A percentile compares a stretch with the other conserved stretches of the same genome.
Conservation (phyloP, 1,284 basidiomycete genomes). For the Leccinum subrobustum region DNA sequence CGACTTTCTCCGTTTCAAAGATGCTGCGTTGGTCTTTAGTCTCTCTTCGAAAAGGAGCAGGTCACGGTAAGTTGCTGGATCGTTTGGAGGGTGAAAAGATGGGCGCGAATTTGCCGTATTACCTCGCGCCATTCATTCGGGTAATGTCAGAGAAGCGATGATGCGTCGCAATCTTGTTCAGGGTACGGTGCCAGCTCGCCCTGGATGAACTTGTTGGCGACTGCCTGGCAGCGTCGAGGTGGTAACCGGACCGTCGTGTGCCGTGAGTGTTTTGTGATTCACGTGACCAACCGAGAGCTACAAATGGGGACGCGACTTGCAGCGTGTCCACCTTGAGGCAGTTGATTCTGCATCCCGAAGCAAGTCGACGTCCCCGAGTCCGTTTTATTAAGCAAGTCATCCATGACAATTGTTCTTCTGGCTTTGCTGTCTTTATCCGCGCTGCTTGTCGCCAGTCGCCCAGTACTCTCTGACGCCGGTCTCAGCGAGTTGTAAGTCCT, state of each 20-base stretch:
- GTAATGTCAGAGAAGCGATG: not conserved
- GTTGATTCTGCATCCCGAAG: conserved; percentile 22
- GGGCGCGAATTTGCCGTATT: conserved; percentile 34
- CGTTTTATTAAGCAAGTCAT: not conserved
- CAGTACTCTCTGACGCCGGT: conserved; percentile 29
- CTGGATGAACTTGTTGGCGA: not conserved
- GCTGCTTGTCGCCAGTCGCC: conserved; percentile 46
- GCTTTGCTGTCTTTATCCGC: conserved; percentile 43
- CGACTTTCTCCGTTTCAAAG: conserved; percentile 76
- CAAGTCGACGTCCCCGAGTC: conserved; percentile 8
- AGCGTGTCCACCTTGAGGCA: conserved; percentile 27
- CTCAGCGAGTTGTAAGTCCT: conserved; percentile 24
- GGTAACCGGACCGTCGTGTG: conserved; percentile 7
- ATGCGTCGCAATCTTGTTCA: not conserved
- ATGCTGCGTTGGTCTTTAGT: conserved; percentile 88
- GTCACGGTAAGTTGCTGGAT: conserved; percentile 78
- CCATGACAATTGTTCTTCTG: conserved; percentile 43
- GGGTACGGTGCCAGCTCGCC: not conserved
- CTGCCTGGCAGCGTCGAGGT: conserved; percentile 2
- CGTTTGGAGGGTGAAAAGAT: conserved; percentile 40
- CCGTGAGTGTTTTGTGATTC: conserved; percentile 7
- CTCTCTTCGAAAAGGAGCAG: conserved; percentile 94
- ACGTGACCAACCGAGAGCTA: conserved; percentile 23
- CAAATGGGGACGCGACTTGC: conserved; percentile 29
- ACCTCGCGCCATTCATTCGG: conserved; percentile 33